These are phyloP conservation scores for Hebeloma cylindrosporum DNA, from an alignment of 768 basidiomycete species.

Conservation along the genomic window DNA sequence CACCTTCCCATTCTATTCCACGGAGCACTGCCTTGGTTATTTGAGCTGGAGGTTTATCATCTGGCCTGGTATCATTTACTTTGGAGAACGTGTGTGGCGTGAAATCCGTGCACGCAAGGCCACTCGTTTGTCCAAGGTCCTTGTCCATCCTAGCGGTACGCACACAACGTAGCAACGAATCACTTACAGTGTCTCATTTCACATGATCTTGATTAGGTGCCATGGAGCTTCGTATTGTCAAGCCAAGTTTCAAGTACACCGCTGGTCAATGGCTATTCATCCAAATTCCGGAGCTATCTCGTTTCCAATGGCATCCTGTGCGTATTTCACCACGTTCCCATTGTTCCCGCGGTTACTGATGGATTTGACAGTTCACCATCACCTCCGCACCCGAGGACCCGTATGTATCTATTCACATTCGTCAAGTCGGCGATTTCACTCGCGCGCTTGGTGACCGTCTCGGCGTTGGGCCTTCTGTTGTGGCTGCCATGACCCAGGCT, in stretches of 20 bases:
- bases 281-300: constrained; percentile 83
- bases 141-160: constrained; percentile 85
- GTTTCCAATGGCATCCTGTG: constrained; percentile 94
- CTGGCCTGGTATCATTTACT: constrained; percentile 90
- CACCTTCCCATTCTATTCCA: constrained; percentile 85
- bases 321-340: constrained; percentile 31
- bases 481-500: constrained; percentile 74
- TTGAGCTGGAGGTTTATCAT: constrained; percentile 88
- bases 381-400: constrained; percentile 94
- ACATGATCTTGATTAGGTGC: constrained; percentile 55
- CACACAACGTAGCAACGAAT: constrained; percentile 7
- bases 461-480: constrained; percentile 75
- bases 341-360: constrained; percentile 13
- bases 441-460: constrained; percentile 81
- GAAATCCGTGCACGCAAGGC: constrained; percentile 78
- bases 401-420: constrained; percentile 88
- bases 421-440: constrained; percentile 92
- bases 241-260: constrained; percentile 89
- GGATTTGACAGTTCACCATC: constrained; percentile 74
- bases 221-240: constrained; percentile 91
- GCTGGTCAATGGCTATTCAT: constrained; percentile 92
- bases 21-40: constrained; percentile 89
- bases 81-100: constrained; percentile 82
- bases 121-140: constrained; percentile 80
- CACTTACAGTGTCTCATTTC: constrained; percentile 2